Evolutionary conservation across 1,284 basidiomycete species (phyloP), one percentile per base, ranked within the genome.

Genomic region (Microbotryum violaceum): DNA sequence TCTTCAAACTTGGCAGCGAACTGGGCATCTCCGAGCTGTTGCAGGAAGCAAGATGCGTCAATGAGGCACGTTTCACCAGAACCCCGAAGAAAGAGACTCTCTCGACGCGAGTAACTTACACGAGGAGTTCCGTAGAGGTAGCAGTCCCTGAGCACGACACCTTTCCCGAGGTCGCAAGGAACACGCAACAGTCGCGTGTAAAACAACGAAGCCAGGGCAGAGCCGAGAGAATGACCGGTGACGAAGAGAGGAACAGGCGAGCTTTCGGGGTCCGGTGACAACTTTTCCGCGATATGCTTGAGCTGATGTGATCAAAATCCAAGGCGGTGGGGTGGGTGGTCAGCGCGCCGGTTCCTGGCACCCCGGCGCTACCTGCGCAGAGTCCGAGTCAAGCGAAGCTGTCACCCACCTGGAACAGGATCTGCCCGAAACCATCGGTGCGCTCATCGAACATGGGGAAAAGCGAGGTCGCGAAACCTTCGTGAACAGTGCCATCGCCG

Each of bases 181-280:
- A 56, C 57, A 27, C 49, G 62, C 14, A 69, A 46, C 29, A 60
- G 57, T n/a, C 67, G 60, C 2, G 65, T 60, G 58, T 49, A 69
- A 25, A 48, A 51, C 31, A 69, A 49, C 1, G 52, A 57, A 1
- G 64, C 57, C 21, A 70, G 57, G 6, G 65, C 61, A 4, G 48
- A 48, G 5, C 69, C 69, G 21, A 70, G 63, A 21, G 64, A 66
- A 52, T 69, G 67, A 6, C 65, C 66, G 31, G 56, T 23, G 20
- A 55, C 18, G 16, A 29, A 4, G 18, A 27, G 2, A 8, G 2
- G n/a, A 20, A 16, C 14, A n/a, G 14, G 2, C 2, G 6, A 9
- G 49, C 21, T 8, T n/a, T 4, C 8, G 54, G 14, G 7, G 6
- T 4, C 42, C 6, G 31, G 20, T 18, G 31, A 37, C 21, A 33